Percentiles rank a stretch among this genome's conserved stretches.
These are phyloP conservation scores for Candida alai DNA, from an alignment of 805 yeast species.

Conservation along the genomic window DNA sequence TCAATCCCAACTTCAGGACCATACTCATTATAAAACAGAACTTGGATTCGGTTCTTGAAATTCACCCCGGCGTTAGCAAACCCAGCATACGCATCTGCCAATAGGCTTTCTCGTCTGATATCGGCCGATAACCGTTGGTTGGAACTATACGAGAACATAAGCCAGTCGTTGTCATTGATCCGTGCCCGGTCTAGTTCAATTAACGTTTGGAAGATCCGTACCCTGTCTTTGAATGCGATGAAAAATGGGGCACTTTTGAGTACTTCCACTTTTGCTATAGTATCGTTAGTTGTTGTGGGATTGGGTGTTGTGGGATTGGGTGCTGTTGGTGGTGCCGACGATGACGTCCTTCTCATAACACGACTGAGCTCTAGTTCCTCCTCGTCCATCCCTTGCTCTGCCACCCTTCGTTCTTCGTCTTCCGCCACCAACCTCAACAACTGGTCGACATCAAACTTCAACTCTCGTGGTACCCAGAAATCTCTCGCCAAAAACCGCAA, in stretches of 20 bases:
- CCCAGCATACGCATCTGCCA: conserved; percentile 69
- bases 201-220: conserved; percentile 62
- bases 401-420: conserved; percentile 36
- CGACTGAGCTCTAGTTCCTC: too few species aligned
- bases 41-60: conserved; percentile 58
- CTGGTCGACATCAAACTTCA: conserved; percentile 29
- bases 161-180: conserved; percentile 6
- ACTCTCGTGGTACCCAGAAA: conserved; percentile 50
- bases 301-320: too few species aligned
- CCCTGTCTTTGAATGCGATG: conserved; percentile 72
- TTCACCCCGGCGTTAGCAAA: conserved; percentile 50
- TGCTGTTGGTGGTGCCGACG: too few species aligned
- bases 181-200: conserved; percentile 50
- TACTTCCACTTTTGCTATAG: conserved; percentile 41
- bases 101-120: conserved; percentile 64
- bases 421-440: conserved; percentile 36
- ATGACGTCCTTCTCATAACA: background rate
- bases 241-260: conserved; percentile 72
- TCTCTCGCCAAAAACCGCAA: conserved; percentile 44
- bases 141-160: conserved; percentile 15
- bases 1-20: conserved; percentile 84
- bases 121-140: conserved; percentile 39
- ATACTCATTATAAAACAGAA: conserved; percentile 66
- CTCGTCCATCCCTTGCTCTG: conserved; percentile 11
- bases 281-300: too few species aligned